Percentiles rank a stretch among this genome's conserved stretches.
phyloP scores from a whole-genome alignment of 2,329 filamentous ascomycete species.

The Cephalotrichum gorgonifer region DNA sequence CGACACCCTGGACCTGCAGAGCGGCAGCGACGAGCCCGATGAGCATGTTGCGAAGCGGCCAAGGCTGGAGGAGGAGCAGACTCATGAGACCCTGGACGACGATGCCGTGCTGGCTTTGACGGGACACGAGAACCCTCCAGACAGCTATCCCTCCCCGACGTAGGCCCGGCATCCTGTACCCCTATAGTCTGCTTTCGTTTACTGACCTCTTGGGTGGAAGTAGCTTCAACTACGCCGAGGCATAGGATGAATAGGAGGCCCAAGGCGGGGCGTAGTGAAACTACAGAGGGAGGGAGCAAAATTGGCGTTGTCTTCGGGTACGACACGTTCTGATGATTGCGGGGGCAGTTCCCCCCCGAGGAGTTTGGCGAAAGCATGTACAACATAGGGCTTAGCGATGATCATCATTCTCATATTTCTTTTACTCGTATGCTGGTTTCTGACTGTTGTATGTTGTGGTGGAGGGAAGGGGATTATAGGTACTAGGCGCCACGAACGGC shows the following conservation, averaged over 20 bases:
- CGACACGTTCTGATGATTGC: neutral
- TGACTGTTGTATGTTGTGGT: neutral
- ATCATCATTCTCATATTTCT: neutral
- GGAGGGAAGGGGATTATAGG: neutral
- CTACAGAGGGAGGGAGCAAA: no score
- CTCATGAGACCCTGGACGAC: slow-evolving; percentile 30
- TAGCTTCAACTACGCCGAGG: slow-evolving; percentile 30
- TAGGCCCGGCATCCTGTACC: neutral
- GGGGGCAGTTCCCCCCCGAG: neutral
- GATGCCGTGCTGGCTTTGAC: slow-evolving; percentile 38
- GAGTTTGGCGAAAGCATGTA: neutral
- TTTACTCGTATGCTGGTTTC: neutral
- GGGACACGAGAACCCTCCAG: neutral
- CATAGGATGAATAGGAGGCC: no score
- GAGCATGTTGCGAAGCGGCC: slow-evolving; percentile 29
- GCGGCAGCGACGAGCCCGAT: slow-evolving; percentile 7
- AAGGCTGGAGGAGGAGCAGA: slow-evolving; percentile 21
- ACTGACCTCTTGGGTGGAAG: neutral
- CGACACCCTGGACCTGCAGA: slow-evolving; percentile 4
- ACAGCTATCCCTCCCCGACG: slow-evolving; percentile 20
- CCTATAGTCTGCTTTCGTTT: no score
- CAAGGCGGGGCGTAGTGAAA: no score
- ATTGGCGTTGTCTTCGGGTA: no score
- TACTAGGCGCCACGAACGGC: no score
- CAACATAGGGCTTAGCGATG: neutral